phyloP scores from a whole-genome alignment of 176 grass and related monocot genomes.

The Canna indica region DNA sequence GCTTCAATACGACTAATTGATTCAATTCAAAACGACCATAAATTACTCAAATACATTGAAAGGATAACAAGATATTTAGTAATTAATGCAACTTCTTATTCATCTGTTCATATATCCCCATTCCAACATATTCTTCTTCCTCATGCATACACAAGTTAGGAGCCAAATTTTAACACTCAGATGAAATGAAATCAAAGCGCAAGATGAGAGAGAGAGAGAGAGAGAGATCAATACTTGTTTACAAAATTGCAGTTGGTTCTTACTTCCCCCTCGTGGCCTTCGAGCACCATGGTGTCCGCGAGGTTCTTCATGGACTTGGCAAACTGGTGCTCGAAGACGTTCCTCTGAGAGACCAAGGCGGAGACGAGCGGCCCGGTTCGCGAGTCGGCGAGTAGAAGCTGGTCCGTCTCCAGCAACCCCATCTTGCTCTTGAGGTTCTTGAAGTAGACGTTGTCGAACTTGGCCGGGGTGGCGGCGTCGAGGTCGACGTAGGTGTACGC shows the following conservation, averaged over 20 bases:
- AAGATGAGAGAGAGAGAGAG: no score
- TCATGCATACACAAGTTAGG: no score
- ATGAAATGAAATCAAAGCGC: no score
- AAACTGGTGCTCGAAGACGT: conserved; percentile 44
- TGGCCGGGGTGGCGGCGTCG: conserved; percentile 50
- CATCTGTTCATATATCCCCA: no score
- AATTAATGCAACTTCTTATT: no score
- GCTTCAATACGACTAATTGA: no score
- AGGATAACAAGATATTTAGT: no score
- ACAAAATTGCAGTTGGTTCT: conserved; percentile 58
- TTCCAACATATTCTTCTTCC: no score
- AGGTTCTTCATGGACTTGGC: conserved; percentile 50
- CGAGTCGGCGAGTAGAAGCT: conserved; percentile 47
- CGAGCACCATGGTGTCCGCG: conserved; percentile 46
- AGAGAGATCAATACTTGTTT: conserved; percentile 9
- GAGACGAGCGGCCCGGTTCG: conserved; percentile 31
- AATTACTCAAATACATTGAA: no score
- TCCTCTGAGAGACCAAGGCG: conserved; percentile 11
- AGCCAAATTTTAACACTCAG: no score
- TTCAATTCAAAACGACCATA: no score
- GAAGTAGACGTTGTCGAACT: conserved; percentile 59
- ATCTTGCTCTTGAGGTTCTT: conserved; percentile 45
- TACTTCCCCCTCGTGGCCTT: conserved; percentile 56
- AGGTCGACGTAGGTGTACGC: conserved; percentile 44
- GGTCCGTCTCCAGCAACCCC: conserved; percentile 52